Conservation (phyloP, 306 rosid species). For the Cucumis sativus region DNA sequence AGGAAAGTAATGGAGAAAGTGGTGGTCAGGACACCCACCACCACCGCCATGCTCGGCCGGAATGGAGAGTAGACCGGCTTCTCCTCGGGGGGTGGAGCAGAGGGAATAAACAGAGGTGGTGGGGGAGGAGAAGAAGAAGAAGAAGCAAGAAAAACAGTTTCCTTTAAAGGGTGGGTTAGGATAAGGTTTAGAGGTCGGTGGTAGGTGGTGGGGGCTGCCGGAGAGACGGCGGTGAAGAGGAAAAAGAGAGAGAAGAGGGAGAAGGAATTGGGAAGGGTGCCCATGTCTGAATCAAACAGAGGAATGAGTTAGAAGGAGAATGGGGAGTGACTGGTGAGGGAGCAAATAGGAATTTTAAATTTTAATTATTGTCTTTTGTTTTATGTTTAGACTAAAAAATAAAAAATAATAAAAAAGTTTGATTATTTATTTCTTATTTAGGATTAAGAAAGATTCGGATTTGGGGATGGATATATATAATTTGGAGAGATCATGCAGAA, state of each 20-base stretch:
- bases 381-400: not conserved
- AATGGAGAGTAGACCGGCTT: slow-evolving; percentile 9
- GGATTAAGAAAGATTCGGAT: not conserved
- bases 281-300: slow-evolving; percentile 13
- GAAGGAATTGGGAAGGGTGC: not conserved
- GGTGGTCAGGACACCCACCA: slow-evolving; percentile 37
- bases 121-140: not conserved
- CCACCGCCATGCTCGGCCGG: slow-evolving; percentile 41
- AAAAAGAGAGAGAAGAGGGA: not conserved
- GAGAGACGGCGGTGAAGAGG: not conserved
- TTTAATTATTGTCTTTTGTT: slow-evolving; percentile 1
- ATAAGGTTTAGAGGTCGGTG: not conserved
- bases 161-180: not conserved
- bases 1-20: slow-evolving; percentile 53
- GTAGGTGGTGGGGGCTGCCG: not conserved
- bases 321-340: not conserved
- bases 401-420: not conserved
- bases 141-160: not conserved
- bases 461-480: slow-evolving; percentile 1
- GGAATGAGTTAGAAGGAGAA: slow-evolving; percentile 4
- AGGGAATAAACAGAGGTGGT: not conserved
- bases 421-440: not conserved
- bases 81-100: not conserved
- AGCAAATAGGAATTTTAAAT: not conserved
- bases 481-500: not conserved